phyloP scores from a whole-genome alignment of 2,329 filamentous ascomycete species.

The Fusarium continuum region DNA sequence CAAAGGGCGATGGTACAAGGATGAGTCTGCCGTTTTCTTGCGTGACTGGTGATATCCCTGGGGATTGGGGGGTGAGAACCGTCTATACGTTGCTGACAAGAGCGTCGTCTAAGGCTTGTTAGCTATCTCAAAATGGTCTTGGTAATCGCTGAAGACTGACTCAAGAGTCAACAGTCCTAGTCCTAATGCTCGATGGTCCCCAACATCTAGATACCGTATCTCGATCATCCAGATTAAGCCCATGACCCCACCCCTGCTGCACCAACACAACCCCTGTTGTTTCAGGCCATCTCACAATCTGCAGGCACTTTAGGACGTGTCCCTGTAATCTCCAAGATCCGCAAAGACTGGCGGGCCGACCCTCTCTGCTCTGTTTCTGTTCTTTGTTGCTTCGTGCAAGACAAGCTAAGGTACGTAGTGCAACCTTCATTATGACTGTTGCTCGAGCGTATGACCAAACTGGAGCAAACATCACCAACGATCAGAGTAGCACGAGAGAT shows the following conservation, averaged over 20 bases:
- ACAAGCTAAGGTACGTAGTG: slow-evolving; percentile 12
- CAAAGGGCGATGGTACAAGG: slow-evolving; percentile 9
- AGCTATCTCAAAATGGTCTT: not conserved
- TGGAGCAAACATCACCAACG: slow-evolving; percentile 11
- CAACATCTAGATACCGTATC: too few relatives aligned
- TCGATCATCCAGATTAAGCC: slow-evolving; percentile 16
- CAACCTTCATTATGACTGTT: not conserved
- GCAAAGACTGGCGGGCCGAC: slow-evolving; percentile 12
- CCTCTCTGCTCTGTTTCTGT: slow-evolving; percentile 16
- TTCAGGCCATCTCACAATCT: slow-evolving; percentile 26
- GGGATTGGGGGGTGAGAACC: not conserved
- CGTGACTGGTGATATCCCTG: not conserved
- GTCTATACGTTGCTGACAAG: not conserved
- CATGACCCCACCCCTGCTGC: slow-evolving; percentile 11
- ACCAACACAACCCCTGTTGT: slow-evolving; percentile 21
- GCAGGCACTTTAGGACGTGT: slow-evolving; percentile 32
- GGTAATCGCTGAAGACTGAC: not conserved
- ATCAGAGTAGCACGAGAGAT: slow-evolving; percentile 9
- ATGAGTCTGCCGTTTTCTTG: slow-evolving; percentile 14
- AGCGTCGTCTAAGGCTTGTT: too few relatives aligned
- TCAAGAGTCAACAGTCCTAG: not conserved
- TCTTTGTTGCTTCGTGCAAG: slow-evolving; percentile 12
- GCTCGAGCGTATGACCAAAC: not conserved
- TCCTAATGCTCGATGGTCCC: not conserved
- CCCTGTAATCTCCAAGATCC: slow-evolving; percentile 42